Conservation (phyloP, 78 protist species). For the Dictyostelium firmibasis region DNA sequence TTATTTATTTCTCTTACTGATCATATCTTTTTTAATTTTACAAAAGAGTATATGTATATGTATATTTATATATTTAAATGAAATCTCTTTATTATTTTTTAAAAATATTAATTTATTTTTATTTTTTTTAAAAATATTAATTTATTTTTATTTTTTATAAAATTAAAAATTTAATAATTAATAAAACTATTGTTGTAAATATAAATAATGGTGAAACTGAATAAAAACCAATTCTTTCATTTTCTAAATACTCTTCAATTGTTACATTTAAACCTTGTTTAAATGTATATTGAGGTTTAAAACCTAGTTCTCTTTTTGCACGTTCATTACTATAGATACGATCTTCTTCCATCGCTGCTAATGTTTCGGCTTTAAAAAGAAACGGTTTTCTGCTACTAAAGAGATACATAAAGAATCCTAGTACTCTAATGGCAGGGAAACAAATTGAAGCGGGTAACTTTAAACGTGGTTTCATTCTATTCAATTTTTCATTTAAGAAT, state of each 20-base stretch:
- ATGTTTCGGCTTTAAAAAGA: slow-evolving; percentile 21
- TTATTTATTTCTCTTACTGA: too few species aligned
- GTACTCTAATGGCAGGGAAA: neutral
- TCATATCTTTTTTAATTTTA: neutral
- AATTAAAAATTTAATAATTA: slow-evolving; percentile 41
- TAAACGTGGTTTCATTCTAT: slow-evolving; percentile 55
- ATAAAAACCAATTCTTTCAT: slow-evolving; percentile 45
- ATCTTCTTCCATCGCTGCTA: slow-evolving; percentile 27
- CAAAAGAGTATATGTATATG: neutral
- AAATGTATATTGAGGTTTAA: slow-evolving; percentile 37
- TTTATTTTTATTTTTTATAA: neutral
- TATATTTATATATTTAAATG: neutral
- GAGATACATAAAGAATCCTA: slow-evolving; percentile 21
- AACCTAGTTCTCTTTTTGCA: slow-evolving; percentile 57
- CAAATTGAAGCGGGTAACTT: slow-evolving; percentile 4
- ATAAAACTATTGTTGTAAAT: slow-evolving; percentile 11
- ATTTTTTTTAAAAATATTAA: too few species aligned
- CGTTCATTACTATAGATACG: slow-evolving; percentile 39
- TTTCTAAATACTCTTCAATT: slow-evolving; percentile 64
- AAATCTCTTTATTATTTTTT: too few species aligned
- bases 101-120: neutral
- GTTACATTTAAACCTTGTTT: slow-evolving; percentile 75
- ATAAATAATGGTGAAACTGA: slow-evolving; percentile 66
- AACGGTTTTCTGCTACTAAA: slow-evolving; percentile 2
- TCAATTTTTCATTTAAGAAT: slow-evolving; percentile 52